Percentiles rank a stretch among this genome's conserved stretches.
Evolutionary conservation across 805 yeast species (phyloP).

Genomic region (Yamadazyma kitorensis): DNA sequence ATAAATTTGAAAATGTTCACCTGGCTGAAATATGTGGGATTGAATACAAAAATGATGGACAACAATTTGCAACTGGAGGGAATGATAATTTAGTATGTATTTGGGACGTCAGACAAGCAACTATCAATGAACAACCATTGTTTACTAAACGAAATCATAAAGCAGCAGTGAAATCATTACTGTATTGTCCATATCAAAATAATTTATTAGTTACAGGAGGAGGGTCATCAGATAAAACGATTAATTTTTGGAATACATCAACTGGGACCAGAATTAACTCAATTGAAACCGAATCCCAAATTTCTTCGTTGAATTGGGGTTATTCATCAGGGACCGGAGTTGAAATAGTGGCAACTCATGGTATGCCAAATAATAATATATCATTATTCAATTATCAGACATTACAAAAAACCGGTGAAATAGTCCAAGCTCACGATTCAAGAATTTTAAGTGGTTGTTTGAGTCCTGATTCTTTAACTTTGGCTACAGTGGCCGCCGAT

Average conservation of each 20-base stretch:
- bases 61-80: conserved; percentile 87
- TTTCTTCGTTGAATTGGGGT: conserved; percentile 93
- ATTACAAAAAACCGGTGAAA: conserved; percentile 82
- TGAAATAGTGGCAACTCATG: conserved; percentile 93
- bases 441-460: conserved; percentile 79
- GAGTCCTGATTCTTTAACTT: conserved; percentile 85
- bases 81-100: conserved; percentile 90
- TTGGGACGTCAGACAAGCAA: conserved; percentile 74
- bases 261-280: conserved; percentile 85
- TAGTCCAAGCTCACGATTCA: conserved; percentile 82
- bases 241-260: conserved; percentile 93
- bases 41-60: conserved; percentile 80
- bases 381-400: conserved; percentile 84
- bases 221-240: conserved; percentile 83
- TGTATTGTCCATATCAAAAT: conserved; percentile 89
- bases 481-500: conserved; percentile 95
- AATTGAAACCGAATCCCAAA: conserved; percentile 90
- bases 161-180: conserved; percentile 93
- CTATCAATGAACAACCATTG: conserved; percentile 45
- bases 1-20: conserved; percentile 52
- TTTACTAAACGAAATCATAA: conserved; percentile 76
- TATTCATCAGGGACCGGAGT: conserved; percentile 64
- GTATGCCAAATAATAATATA: conserved; percentile 83
- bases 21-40: conserved; percentile 91
- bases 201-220: conserved; percentile 95